Evolutionary conservation across 371 early-diverging fungal genomes (phyloP).

Genomic region (Rhizopus sp.): DNA sequence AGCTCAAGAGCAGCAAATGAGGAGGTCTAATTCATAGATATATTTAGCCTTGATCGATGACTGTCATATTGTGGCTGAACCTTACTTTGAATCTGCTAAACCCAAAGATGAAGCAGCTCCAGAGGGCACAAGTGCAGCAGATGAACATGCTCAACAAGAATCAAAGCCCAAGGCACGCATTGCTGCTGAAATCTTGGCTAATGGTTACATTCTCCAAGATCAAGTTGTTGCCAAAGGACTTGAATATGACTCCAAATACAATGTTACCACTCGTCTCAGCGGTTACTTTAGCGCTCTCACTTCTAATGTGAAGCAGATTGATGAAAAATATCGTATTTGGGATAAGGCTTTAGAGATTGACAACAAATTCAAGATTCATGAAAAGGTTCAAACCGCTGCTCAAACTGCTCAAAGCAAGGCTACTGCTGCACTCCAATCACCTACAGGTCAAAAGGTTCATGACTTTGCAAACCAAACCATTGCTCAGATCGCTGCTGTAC

Average conservation of each 20-base stretch:
- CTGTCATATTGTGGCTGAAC: conserved; percentile 56
- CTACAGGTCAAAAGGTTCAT: conserved; percentile 61
- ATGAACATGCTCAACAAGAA: conserved; percentile 45
- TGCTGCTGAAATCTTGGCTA: conserved; percentile 66
- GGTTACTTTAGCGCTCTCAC: conserved; percentile 30
- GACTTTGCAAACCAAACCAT: conserved; percentile 54
- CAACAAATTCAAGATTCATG: conserved; percentile 62
- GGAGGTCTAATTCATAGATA: not conserved
- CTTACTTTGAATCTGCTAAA: conserved; percentile 48
- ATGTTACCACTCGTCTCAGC: conserved; percentile 35
- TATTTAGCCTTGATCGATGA: conserved; percentile 63
- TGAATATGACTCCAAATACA: conserved; percentile 59
- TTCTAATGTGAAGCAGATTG: conserved; percentile 48
- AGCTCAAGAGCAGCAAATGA: not conserved
- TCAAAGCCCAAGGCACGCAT: conserved; percentile 60
- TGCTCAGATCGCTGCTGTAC: conserved; percentile 62
- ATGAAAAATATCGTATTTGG: conserved; percentile 63
- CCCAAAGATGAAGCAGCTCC: conserved; percentile 14
- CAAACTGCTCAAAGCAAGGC: conserved; percentile 52
- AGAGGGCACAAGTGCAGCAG: conserved; percentile 11
- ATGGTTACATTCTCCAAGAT: conserved; percentile 61
- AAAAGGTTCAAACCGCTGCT: conserved; percentile 53
- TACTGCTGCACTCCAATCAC: conserved; percentile 56
- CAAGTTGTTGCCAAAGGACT: conserved; percentile 63
- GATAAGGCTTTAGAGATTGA: conserved; percentile 58